A percentile compares a stretch with the other conserved stretches of the same genome.
These are phyloP conservation scores for Talaromyces sp. DNA, from an alignment of 2,329 filamentous ascomycete species.

Conservation along the genomic window DNA sequence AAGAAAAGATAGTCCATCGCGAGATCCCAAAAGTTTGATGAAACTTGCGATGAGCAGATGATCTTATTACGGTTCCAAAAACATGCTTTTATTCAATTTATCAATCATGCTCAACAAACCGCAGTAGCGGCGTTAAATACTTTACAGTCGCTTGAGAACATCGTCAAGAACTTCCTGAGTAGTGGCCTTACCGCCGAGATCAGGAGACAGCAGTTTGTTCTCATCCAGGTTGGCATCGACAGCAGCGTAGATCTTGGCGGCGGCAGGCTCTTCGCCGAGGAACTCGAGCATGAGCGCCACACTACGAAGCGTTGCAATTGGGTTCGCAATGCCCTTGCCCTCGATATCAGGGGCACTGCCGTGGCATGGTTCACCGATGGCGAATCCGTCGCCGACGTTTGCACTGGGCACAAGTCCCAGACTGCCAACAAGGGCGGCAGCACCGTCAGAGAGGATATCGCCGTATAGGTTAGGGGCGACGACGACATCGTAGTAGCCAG, in stretches of 20 bases:
- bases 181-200: conserved; percentile 79
- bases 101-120: conserved; percentile 11
- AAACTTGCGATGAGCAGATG: background rate
- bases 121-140: conserved; percentile 5
- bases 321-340: conserved; percentile 89
- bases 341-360: conserved; percentile 93
- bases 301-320: conserved; percentile 87
- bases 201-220: conserved; percentile 75
- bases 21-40: background rate
- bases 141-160: conserved; percentile 73
- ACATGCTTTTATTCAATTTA: background rate
- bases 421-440: conserved; percentile 86
- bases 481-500: conserved; percentile 91
- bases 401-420: conserved; percentile 89
- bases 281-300: conserved; percentile 96
- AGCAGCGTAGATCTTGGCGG: conserved; percentile 82
- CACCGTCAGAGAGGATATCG: conserved; percentile 92
- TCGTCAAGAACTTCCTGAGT: conserved; percentile 85
- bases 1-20: too few species aligned
- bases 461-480: conserved; percentile 97
- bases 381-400: conserved; percentile 90
- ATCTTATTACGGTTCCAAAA: background rate
- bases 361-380: conserved; percentile 97
- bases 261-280: conserved; percentile 77
- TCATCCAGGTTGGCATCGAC: conserved; percentile 87